Base-by-base conservation (phyloP, 257 asterid genomes). In the Apocynum venetum region DNA sequence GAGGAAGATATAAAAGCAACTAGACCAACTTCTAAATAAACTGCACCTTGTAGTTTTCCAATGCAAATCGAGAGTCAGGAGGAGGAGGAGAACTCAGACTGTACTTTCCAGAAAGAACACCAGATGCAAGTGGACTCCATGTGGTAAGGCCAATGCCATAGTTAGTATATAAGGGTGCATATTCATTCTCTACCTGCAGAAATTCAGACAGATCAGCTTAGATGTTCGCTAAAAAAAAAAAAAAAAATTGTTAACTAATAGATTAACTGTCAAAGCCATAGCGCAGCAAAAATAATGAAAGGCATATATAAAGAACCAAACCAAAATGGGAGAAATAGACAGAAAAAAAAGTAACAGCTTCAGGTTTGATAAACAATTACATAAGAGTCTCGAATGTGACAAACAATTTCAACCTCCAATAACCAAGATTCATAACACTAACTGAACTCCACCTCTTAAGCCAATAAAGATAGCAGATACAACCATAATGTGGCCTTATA, bases 71-170 rank as follows among this genome's bases (percentile, higher is more conserved):
- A 77, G 95, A 90, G 75, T 92, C 98, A 47, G 80, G 8, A 4
- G 97, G 74, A 72, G 98, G 99, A 83, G 91, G 84, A 60, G 83
- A 77, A 64, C 91, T 95, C 5, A 86, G 61, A 71, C 81, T 85
- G 78, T 96, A 96, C 81, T 96, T 96, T 72, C 99, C 99, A 1
- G 97, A 88, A 70, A 96, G 89, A 80, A 93, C 97, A 47, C 99
- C 99, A 68, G 99, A 96, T 2, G 98, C 99, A 55, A 96, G 97
- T 2, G 99, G 99, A 71, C 99, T 96, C 99, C 99, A 96, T 47
- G 99, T 96, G 46, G 99, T 91, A 79, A 96, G 98, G 76, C 97
- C 99, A 48, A 89, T 80, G 35, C 99, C 99, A 73, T 96, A 91
- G 86, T 91, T 90, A 61, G 81, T 80, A 83, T 90, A 96, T 76